Percentiles rank a stretch among this genome's conserved stretches.
Conservation (phyloP, 2,329 filamentous ascomycete genomes). For the Colletotrichum endophyticum region DNA sequence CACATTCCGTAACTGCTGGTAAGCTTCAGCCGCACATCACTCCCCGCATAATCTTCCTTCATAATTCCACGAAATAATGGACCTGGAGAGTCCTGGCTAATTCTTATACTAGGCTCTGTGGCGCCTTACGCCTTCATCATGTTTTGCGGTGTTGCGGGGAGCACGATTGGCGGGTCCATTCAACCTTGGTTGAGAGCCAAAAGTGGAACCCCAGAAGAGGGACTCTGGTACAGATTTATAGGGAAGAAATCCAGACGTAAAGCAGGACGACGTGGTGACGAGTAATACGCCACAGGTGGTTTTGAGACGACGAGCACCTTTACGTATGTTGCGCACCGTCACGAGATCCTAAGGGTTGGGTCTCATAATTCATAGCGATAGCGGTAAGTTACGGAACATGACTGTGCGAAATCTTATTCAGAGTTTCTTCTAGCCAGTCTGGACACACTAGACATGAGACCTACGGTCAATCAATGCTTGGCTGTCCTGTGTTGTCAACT, state of each 20-base stretch:
- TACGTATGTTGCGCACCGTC: background rate
- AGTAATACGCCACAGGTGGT: background rate
- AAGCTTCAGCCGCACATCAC: background rate
- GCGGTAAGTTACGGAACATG: fast-evolving
- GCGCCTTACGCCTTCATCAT: background rate
- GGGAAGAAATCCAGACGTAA: background rate
- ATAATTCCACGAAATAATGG: fast-evolving
- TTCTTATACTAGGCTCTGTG: fast-evolving
- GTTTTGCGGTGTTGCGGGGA: background rate
- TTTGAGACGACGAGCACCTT: background rate
- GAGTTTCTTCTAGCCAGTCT: background rate
- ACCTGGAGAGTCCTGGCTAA: background rate
- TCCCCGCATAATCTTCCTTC: background rate
- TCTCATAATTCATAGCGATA: no score
- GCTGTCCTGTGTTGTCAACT: background rate
- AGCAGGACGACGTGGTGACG: background rate
- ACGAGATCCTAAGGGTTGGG: fast-evolving
- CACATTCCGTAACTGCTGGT: background rate
- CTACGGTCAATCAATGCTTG: background rate
- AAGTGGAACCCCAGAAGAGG: fast-evolving
- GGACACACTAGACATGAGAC: background rate
- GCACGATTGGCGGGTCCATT: background rate
- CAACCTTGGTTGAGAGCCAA: background rate
- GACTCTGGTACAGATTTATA: background rate
- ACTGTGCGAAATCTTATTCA: background rate